Base-by-base conservation (phyloP, 2,329 filamentous ascomycete genomes). In the Grosmannia huntii region DNA sequence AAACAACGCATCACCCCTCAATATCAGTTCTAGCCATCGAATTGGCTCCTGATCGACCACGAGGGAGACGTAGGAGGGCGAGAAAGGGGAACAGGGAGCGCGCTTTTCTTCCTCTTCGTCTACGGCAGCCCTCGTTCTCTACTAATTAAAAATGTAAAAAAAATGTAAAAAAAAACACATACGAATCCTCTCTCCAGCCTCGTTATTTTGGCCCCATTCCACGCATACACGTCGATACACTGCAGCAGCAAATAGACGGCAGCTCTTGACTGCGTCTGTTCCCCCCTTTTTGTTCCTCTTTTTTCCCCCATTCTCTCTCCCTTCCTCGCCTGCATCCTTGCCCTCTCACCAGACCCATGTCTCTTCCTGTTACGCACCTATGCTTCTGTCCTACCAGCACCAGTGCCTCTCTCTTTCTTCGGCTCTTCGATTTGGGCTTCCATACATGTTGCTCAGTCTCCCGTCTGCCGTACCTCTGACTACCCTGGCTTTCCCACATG, bases 371-470 rank as follows among this genome's bases (percentile, higher is more conserved):
- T 33, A 38, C 51, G 51, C 51, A n/a, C 16, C 11, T 14, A 11
- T 25, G 41, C 50, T 6, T 21, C 56, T 57, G 51, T 53, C 51
- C 41, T 36, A 52, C 52, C 36, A 14, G 50, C n/a, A 38, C 28
- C 48, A 25, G 19, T 7, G 41, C 36, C 27, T 52, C 27, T 28
- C 31, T 52, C 5, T 27, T 54, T 33, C 11, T n/a, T 31, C 31
- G 21, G 28, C 16, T 56, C 56, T 60, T 60, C 58, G 49, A 60
- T 59, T 48, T 27, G 21, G 31, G 53, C 60, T 61, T 61, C 60
- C 55, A 61, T 60, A 60, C 57, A 60, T 57, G 41, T 28, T n/a
- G 6, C 46, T 55, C 41, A 33, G 46, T 41, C 33, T n/a, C 28
- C 36, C 41, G 23, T 14, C 49, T 51, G 49, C 49, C 12, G 49